phyloP scores from a whole-genome alignment of 2,329 filamentous ascomycete species.

The Arthrobotrys pseudoclavata region DNA sequence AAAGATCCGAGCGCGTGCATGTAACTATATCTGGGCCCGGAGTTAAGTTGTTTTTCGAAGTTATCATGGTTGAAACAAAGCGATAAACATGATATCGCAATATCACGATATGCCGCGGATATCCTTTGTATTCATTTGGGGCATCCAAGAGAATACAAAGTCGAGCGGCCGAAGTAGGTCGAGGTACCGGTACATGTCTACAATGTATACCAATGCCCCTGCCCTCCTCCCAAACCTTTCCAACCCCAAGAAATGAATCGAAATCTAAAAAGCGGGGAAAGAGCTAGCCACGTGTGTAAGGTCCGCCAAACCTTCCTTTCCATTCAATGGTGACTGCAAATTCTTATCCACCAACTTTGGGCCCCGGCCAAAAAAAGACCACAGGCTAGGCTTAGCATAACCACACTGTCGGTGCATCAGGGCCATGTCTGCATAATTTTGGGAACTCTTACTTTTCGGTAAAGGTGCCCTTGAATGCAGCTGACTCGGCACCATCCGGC shows the following conservation, averaged over 20 bases:
- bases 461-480: conserved; percentile 54
- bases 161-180: conserved; percentile 23
- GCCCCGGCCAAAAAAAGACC: conserved; percentile 42
- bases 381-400: conserved; percentile 58
- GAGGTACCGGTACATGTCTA: conserved; percentile 55
- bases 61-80: conserved; percentile 4
- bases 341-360: conserved; percentile 26
- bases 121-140: conserved; percentile 26
- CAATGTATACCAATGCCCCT: neutral
- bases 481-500: conserved; percentile 56
- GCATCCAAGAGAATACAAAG: neutral
- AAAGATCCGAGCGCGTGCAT: conserved; percentile 58
- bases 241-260: conserved; percentile 30
- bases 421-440: conserved; percentile 55
- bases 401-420: conserved; percentile 58
- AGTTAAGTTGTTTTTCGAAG: neutral
- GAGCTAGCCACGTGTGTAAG: conserved; percentile 52
- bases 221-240: conserved; percentile 19
- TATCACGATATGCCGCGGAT: conserved; percentile 32
- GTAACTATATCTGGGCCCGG: conserved; percentile 36
- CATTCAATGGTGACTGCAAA: conserved; percentile 23
- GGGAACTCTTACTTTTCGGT: conserved; percentile 50
- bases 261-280: conserved; percentile 59
- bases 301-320: conserved; percentile 28
- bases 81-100: conserved; percentile 26